A percentile compares a stretch with the other conserved stretches of the same genome.
These are phyloP conservation scores for Fraxinus americana DNA, from an alignment of 257 asterid genomes.

Conservation along the genomic window DNA sequence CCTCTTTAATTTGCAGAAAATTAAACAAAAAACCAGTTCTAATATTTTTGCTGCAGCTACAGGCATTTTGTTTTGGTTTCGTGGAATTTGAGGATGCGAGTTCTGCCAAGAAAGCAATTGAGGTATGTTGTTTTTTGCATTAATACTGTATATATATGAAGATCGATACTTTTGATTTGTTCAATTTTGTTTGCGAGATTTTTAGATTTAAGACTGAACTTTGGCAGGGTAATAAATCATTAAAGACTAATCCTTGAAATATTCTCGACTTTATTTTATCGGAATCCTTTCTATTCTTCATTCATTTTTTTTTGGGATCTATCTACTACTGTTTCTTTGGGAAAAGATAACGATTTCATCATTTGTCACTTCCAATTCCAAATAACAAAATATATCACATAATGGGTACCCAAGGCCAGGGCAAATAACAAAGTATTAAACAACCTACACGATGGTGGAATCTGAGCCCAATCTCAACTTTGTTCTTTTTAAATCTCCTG, in stretches of 20 bases:
- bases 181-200: not conserved
- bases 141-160: not conserved
- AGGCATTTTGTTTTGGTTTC: constrained; percentile 68
- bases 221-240: not conserved
- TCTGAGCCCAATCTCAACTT: not conserved
- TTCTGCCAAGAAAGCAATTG: constrained; percentile 68
- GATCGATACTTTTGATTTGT: not conserved
- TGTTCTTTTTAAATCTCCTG: not conserved
- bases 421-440: not conserved
- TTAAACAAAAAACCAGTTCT: not conserved
- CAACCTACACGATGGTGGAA: not conserved
- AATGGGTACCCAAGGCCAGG: not conserved
- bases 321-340: not conserved
- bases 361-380: not conserved
- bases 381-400: not conserved
- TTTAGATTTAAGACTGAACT: not conserved
- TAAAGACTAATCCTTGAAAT: not conserved
- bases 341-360: not conserved
- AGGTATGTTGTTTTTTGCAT: constrained; percentile 42
- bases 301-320: not conserved
- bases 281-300: not conserved
- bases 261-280: not conserved
- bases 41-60: constrained; percentile 44
- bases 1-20: constrained; percentile 4
- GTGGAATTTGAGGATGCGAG: constrained; percentile 76